phyloP scores from a whole-genome alignment of 1,284 basidiomycete species.

The Moesziomyces sp. region DNA sequence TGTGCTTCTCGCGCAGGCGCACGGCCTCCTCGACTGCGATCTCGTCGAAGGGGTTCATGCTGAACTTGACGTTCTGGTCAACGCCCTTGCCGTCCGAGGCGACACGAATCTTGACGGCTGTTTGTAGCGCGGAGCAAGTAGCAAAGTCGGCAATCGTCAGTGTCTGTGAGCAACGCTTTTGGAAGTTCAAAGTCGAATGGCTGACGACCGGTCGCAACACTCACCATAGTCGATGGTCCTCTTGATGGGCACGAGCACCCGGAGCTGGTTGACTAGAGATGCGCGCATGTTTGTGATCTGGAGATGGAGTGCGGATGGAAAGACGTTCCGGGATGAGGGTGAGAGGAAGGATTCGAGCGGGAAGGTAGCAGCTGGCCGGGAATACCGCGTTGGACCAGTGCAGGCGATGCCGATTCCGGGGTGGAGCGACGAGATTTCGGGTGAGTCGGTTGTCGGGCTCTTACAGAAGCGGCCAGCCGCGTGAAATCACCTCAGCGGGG shows the following conservation, averaged over 20 bases:
- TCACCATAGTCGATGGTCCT: conserved; percentile 67
- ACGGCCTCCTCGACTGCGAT: conserved; percentile 95
- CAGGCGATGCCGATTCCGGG: conserved; percentile 3
- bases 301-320: not conserved
- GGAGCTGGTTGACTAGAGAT: conserved; percentile 63
- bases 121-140: not conserved
- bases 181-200: not conserved
- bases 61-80: conserved; percentile 67
- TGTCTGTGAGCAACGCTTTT: not conserved
- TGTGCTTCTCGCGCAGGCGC: conserved; percentile 83
- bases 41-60: conserved; percentile 71
- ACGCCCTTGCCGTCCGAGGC: conserved; percentile 66
- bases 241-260: conserved; percentile 67
- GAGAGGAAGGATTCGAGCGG: conserved; percentile 3
- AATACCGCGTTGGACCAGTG: not conserved
- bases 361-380: not conserved
- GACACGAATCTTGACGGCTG: conserved; percentile 67
- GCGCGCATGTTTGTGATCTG: conserved; percentile 54
- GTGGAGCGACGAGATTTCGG: conserved; percentile 25
- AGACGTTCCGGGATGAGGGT: not conserved
- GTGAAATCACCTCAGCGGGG: conserved; percentile 15
- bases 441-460: conserved; percentile 42
- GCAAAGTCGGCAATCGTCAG: not conserved
- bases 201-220: conserved; percentile 1
- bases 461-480: conserved; percentile 24